Evolutionary conservation across 2,329 filamentous ascomycete genomes (phyloP).

Genomic region (Neofusicoccum kwambonambiense): DNA sequence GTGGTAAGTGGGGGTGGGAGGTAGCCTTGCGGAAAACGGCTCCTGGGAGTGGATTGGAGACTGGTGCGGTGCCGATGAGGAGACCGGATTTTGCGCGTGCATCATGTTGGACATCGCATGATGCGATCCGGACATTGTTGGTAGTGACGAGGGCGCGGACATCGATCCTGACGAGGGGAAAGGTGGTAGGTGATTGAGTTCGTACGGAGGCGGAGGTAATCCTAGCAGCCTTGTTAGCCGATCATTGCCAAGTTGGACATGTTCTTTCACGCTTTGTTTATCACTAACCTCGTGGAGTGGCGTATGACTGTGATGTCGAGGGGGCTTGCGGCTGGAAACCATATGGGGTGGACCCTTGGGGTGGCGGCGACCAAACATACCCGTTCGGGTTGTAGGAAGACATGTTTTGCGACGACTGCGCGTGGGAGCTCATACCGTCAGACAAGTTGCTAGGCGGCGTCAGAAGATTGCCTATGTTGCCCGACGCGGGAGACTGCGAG

Average conservation of each 20-base stretch:
- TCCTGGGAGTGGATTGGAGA: slow-evolving; percentile 61
- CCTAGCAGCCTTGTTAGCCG: slow-evolving; percentile 44
- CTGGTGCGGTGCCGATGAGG: slow-evolving; percentile 38
- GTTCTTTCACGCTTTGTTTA: slow-evolving; percentile 15
- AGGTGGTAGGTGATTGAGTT: slow-evolving; percentile 62
- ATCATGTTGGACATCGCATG: slow-evolving; percentile 50
- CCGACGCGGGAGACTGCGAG: slow-evolving; percentile 48
- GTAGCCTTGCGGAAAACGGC: slow-evolving; percentile 54
- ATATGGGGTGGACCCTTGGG: slow-evolving; percentile 59
- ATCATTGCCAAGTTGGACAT: background rate
- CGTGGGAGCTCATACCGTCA: slow-evolving; percentile 57
- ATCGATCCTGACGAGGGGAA: slow-evolving; percentile 61
- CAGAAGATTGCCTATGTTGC: slow-evolving; percentile 56
- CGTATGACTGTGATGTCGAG: slow-evolving; percentile 17
- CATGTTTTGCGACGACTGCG: slow-evolving; percentile 57
- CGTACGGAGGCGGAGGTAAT: slow-evolving; percentile 66
- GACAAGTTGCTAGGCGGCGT: slow-evolving; percentile 62
- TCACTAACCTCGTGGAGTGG: slow-evolving; percentile 49
- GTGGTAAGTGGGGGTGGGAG: slow-evolving; percentile 59
- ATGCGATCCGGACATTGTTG: slow-evolving; percentile 47
- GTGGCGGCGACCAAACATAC: slow-evolving; percentile 60
- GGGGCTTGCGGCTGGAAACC: slow-evolving; percentile 43
- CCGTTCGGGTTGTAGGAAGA: slow-evolving; percentile 59
- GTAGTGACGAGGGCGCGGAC: slow-evolving; percentile 51
- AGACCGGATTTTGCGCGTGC: slow-evolving; percentile 41